Evolutionary conservation across 129 eudicot genomes (phyloP).

Genomic region (Smallanthus sonchifolius): DNA sequence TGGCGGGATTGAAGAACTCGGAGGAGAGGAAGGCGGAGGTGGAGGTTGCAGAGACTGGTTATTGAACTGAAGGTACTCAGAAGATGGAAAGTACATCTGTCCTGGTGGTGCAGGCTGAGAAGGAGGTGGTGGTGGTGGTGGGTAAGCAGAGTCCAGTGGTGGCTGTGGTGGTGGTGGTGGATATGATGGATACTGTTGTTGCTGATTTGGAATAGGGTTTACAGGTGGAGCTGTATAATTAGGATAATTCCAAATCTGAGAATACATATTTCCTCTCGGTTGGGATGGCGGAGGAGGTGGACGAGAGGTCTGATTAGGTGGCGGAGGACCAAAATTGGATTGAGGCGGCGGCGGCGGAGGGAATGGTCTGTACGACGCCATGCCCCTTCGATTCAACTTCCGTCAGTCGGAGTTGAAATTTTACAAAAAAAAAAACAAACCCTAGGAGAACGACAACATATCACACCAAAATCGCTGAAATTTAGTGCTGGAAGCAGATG

Average conservation of each 20-base stretch:
- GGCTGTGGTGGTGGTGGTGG: conserved; percentile 54
- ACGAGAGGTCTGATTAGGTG: conserved; percentile 44
- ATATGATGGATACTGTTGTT: conserved; percentile 36
- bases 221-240: conserved; percentile 36
- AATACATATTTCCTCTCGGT: conserved; percentile 46
- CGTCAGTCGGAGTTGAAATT: neutral
- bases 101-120: conserved; percentile 34
- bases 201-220: conserved; percentile 53
- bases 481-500: conserved; percentile 6
- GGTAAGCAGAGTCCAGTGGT: conserved; percentile 23
- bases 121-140: conserved; percentile 59
- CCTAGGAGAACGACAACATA: conserved; percentile 15
- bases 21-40: conserved; percentile 57
- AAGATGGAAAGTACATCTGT: conserved; percentile 56
- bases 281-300: conserved; percentile 47
- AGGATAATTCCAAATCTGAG: conserved; percentile 67
- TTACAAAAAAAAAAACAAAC: conserved; percentile 20
- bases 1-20: conserved; percentile 43
- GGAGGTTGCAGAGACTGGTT: conserved; percentile 44
- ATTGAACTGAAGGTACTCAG: conserved; percentile 55
- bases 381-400: neutral
- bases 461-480: neutral
- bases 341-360: conserved; percentile 68
- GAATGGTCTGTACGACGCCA: conserved; percentile 84
- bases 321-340: conserved; percentile 52